phyloP scores from a whole-genome alignment of 176 grass and related monocot genomes.

The Avena eriantha region DNA sequence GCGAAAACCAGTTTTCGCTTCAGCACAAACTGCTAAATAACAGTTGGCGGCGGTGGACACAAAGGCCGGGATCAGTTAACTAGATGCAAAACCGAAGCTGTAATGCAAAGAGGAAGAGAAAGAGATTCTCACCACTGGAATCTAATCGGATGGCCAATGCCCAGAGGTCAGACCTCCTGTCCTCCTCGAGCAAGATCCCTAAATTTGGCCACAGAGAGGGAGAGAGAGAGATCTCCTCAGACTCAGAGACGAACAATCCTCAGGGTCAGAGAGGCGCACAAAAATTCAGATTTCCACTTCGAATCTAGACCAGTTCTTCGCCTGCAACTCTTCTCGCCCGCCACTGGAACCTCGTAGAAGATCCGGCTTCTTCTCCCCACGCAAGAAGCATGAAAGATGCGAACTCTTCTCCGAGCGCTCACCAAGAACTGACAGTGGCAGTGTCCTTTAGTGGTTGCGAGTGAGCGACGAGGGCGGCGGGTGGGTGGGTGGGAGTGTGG shows the following conservation, averaged over 20 bases:
- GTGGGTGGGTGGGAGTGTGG: background rate
- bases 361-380: background rate
- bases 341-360: background rate
- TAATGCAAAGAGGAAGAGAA: background rate
- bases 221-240: background rate
- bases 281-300: background rate
- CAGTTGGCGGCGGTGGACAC: background rate
- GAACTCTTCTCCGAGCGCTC: background rate
- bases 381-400: background rate
- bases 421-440: slow-evolving; percentile 1
- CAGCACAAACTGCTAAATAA: background rate
- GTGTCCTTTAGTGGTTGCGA: background rate
- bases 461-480: background rate
- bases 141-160: background rate
- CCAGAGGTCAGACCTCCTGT: background rate
- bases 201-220: background rate
- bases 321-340: no score
- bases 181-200: slow-evolving; percentile 19
- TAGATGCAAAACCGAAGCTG: slow-evolving; percentile 14
- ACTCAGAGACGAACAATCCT: background rate
- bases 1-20: background rate
- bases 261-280: background rate
- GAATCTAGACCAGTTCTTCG: background rate
- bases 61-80: background rate
- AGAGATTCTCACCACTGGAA: slow-evolving; percentile 31